Conservation (phyloP, 345 rosid species). For the Boechera divaricarpa region DNA sequence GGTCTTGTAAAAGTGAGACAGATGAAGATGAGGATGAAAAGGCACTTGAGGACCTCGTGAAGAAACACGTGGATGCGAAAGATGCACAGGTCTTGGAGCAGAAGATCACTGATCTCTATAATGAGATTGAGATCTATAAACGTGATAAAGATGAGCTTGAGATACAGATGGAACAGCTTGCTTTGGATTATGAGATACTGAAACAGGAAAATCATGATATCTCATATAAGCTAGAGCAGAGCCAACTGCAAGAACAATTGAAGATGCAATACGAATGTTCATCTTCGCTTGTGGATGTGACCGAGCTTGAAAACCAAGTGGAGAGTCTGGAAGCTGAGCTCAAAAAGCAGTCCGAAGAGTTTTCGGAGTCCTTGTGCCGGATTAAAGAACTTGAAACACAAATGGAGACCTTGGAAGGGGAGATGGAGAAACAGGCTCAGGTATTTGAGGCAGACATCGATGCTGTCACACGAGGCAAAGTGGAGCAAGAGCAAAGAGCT, state of each 20-base stretch:
- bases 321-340: conserved; percentile 59
- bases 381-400: conserved; percentile 59
- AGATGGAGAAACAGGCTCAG: conserved; percentile 63
- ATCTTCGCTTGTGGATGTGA: conserved; percentile 52
- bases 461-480: conserved; percentile 59
- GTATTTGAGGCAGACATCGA: conserved; percentile 70
- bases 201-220: conserved; percentile 85
- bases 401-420: conserved; percentile 68
- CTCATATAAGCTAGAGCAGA: conserved; percentile 82
- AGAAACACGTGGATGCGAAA: conserved; percentile 62
- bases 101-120: conserved; percentile 66
- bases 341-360: conserved; percentile 51
- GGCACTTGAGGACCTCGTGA: conserved; percentile 85
- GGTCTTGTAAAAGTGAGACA: conserved; percentile 49
- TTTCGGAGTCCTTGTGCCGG: conserved; percentile 54
- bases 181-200: conserved; percentile 92
- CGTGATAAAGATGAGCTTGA: conserved; percentile 87
- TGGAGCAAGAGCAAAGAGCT: conserved; percentile 85
- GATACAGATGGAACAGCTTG: conserved; percentile 95
- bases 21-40: conserved; percentile 85
- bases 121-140: conserved; percentile 78
- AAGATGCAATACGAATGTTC: conserved; percentile 77
- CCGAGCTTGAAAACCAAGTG: conserved; percentile 60
- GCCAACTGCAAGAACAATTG: conserved; percentile 77
- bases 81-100: conserved; percentile 65